Conservation (phyloP, 257 asterid species). For the Handroanthus guayacan region DNA sequence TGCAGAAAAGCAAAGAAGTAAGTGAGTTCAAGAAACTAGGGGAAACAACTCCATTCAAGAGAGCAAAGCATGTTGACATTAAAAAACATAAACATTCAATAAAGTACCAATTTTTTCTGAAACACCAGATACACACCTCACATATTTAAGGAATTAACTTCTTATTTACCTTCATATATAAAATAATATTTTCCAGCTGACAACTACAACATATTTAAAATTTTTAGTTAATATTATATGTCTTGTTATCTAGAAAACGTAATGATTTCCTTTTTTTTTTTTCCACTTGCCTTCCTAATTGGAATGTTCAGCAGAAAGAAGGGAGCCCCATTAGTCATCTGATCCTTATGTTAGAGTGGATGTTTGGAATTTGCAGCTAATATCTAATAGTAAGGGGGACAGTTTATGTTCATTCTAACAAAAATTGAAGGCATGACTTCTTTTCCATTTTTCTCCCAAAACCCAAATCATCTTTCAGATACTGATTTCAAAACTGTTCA, state of each 20-base stretch:
- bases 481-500: not conserved
- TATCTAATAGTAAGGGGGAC: not conserved
- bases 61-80: not conserved
- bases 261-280: too few relatives aligned
- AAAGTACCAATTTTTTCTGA: not conserved
- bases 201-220: not conserved
- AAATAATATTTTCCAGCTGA: not conserved
- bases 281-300: not conserved
- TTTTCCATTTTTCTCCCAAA: too few relatives aligned
- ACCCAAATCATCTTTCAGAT: not conserved
- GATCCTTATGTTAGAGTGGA: not conserved
- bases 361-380: not conserved
- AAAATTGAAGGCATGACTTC: not conserved
- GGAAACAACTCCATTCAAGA: not conserved
- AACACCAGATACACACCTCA: not conserved
- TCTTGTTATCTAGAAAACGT: not conserved
- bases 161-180: not conserved
- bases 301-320: not conserved
- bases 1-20: not conserved
- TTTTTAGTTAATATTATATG: not conserved
- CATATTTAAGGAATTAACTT: not conserved
- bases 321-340: not conserved
- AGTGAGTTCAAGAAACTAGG: not conserved
- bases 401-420: not conserved
- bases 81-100: too few relatives aligned